Base-by-base conservation (phyloP, 1,284 basidiomycete genomes). In the Cutaneotrichosporon sp. region DNA sequence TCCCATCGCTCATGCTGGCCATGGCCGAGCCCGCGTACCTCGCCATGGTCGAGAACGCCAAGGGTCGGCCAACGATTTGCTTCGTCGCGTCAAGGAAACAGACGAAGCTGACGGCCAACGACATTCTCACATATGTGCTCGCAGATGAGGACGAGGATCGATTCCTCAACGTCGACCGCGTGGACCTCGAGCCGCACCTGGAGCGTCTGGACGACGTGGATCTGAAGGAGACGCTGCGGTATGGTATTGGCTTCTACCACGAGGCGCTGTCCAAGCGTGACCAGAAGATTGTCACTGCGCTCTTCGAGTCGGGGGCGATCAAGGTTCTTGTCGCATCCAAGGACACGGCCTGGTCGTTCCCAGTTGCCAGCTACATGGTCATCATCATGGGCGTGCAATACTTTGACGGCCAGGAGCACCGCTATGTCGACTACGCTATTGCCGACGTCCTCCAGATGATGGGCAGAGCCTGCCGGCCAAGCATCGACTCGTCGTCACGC, bases 21-120 rank as follows among this genome's bases (percentile, higher is more conserved):
- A 99, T 99, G 97, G 96, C 95, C 31, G 99, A 99, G 79, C 97
- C 96, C 0, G 92, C 95, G 0, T 99, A 98, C 77, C 86, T 99
- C 16, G 89, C 95, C 32, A 92, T 98, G 70, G 83, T 89, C 50
- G 96, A 99, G 77, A 89, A 96, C 73, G 89, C 96, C 0, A 85
- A 88, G 0, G 86, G 86, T 9, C 91, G 92, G 72, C 94, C 95
- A 0, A 91, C 93, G 66, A 90, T 99, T 69, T 83, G 91, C 65
- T 99, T 99, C 71, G 95, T 99, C 1, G 91, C 95, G 0, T 94
- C 92, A 21, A 86, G 96, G 47, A 90, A 93, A 69, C 97, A 99
- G 80, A 97, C 93, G 76, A 90, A 90, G 60, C 79, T 96, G 31
- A 96, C 94, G 0, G 95, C 95, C 0, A 90, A 94, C 74, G 94